Base-by-base conservation (phyloP, 345 rosid genomes). In the Ricinus communis region DNA sequence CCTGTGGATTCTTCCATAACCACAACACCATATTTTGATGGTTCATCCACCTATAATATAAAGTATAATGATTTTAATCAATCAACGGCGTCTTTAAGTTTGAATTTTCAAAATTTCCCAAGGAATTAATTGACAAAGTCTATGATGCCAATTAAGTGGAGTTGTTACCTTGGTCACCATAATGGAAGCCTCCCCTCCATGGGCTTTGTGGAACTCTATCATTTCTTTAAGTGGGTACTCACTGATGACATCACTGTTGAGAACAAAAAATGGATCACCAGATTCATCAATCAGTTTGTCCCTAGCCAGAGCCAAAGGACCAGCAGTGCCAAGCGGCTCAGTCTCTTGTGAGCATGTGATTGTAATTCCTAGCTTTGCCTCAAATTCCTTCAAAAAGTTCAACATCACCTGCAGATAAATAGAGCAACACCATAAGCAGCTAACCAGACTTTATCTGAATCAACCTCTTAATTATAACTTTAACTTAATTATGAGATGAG, bases 271-370 rank as follows among this genome's bases (percentile, higher is more conserved):
- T 0, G 99, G 99, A 56, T 87, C 89, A 22, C 98, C 90, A 55
- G 98, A 87, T 25, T 83, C 85, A 33, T 89, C 99, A 47, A 83
- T 18, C 75, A 95, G 75, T 77, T 95, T 90, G 76, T 95, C 99
- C 84, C 94, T 92, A 1, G 99, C 99, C 81, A 95, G 59, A 64
- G 99, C 99, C 68, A 95, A 85, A 75, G 99, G 99, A 80, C 99
- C 99, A 79, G 99, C 98, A 2, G 99, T 95, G 65, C 99, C 99
- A 27, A 95, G 84, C 2, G 99, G 99, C 86, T 95, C 99, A 4
- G 99, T 95, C 89, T 95, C 99, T 78, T 90, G 99, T 50, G 98
- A 95, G 82, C 97, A 95, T 36, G 91, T 90, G 83, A 95, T 95
- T 78, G 77, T 95, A 76, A 95, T 92, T 38, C 90, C 97, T 18